These are phyloP conservation scores for Zangia roseola DNA, from an alignment of 768 basidiomycete species.

Conservation along the genomic window DNA sequence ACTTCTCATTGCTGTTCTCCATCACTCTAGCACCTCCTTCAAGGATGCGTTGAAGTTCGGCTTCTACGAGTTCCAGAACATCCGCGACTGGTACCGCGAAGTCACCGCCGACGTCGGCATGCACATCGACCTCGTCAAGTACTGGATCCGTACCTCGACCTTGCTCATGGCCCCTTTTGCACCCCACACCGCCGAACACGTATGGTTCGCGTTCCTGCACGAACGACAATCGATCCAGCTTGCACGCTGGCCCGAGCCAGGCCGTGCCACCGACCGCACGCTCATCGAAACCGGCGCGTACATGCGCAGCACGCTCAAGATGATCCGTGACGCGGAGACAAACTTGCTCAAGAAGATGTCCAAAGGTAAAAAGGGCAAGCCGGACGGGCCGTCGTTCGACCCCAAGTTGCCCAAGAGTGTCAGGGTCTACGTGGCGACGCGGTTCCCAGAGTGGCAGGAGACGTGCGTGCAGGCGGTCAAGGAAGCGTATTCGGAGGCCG, in stretches of 20 bases:
- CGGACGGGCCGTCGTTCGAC: slow-evolving; percentile 59
- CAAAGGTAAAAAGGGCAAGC: slow-evolving; percentile 68
- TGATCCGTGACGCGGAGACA: slow-evolving; percentile 85
- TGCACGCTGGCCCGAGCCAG: slow-evolving; percentile 79
- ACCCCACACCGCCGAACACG: slow-evolving; percentile 91
- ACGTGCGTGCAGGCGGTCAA: slow-evolving; percentile 72
- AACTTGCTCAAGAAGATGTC: slow-evolving; percentile 73
- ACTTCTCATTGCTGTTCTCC: neutral
- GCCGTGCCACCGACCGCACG: slow-evolving; percentile 56
- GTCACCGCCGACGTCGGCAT: slow-evolving; percentile 87
- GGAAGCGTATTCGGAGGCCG: slow-evolving; percentile 57
- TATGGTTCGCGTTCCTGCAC: slow-evolving; percentile 76
- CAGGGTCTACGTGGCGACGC: slow-evolving; percentile 84
- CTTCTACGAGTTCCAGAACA: slow-evolving; percentile 91
- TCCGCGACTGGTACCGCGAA: slow-evolving; percentile 95
- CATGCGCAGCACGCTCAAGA: slow-evolving; percentile 90
- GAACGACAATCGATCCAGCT: slow-evolving; percentile 75
- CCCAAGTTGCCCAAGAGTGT: slow-evolving; percentile 84
- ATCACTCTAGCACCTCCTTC: slow-evolving; percentile 73
- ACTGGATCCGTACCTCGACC: slow-evolving; percentile 82
- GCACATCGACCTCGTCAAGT: slow-evolving; percentile 83
- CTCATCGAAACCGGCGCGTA: slow-evolving; percentile 75
- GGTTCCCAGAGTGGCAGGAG: slow-evolving; percentile 95
- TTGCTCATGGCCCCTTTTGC: slow-evolving; percentile 84
- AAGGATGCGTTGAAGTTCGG: slow-evolving; percentile 95